phyloP scores from a whole-genome alignment of 148 eudicot species.

The Rhododendron molle region DNA sequence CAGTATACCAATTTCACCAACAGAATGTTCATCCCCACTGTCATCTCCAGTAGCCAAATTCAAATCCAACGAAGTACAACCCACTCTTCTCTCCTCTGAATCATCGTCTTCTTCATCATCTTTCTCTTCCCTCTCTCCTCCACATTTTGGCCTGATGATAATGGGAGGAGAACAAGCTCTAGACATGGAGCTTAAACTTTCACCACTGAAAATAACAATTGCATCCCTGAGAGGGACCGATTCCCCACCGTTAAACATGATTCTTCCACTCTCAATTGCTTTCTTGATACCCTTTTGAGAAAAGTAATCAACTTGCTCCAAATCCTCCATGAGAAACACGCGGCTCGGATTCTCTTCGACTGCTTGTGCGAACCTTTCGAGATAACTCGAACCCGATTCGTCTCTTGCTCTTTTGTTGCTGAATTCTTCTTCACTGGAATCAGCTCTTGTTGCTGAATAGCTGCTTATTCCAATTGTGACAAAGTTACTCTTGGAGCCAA shows the following conservation, averaged over 20 bases:
- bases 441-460: conserved; percentile 40
- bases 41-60: conserved; percentile 36
- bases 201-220: conserved; percentile 62
- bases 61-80: conserved; percentile 43
- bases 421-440: conserved; percentile 42
- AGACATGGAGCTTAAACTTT: conserved; percentile 47
- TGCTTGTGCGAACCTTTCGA: conserved; percentile 44
- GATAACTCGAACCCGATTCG: conserved; percentile 31
- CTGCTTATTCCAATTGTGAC: conserved; percentile 37
- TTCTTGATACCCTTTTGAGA: conserved; percentile 43
- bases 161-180: conserved; percentile 57
- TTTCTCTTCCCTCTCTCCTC: conserved; percentile 12
- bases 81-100: conserved; percentile 8
- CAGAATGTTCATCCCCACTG: conserved; percentile 14
- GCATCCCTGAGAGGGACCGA: conserved; percentile 49
- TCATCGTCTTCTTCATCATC: conserved; percentile 24
- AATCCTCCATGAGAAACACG: conserved; percentile 60
- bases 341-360: conserved; percentile 56
- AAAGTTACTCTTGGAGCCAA: conserved; percentile 38
- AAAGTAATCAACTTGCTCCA: conserved; percentile 49
- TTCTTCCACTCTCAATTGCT: conserved; percentile 47
- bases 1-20: conserved; percentile 26
- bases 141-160: conserved; percentile 29
- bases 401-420: conserved; percentile 52
- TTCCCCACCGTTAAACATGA: conserved; percentile 32